Base-by-base conservation (phyloP, 2,329 filamentous ascomycete species). In the Calonectria hongkongensis region DNA sequence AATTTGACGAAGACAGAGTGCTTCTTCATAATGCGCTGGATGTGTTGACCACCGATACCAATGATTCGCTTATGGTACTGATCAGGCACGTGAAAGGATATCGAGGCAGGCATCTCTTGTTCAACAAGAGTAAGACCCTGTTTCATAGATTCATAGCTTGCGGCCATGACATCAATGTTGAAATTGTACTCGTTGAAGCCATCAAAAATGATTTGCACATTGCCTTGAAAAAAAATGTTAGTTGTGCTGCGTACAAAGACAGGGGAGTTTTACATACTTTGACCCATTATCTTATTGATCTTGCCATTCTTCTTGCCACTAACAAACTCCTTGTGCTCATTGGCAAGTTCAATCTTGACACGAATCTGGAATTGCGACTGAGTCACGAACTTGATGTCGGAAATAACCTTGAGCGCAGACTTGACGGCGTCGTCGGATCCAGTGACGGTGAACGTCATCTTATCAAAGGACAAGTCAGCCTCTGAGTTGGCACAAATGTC, bases 211-310 rank as follows among this genome's bases (percentile, higher is more conserved):
- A 99, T 98, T 85, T 99, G 97, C 15, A 99, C 97, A 79, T 97
- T 98, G 89, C 92, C 92, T 92, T 73, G 6, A 69, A 76, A 43
- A 73, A 28, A 47, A 28, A 47, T 62, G 67, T 81, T 71, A 84
- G 79, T 41, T 21, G 36, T 78, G 63, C 4, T 9, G 6, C 28
- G 3, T 13, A 74, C 70, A 33, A 43, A 56, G 39, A 9, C 28
- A 16, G 18, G 3, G 48, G 9, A 45, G 30, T 8, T 62, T 36
- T n/a, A 73, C 79, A 48, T 76, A 79, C 96, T 98, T 85, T 98
- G 96, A 28, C 96, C 97, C 97, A 99, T 99, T 81, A 99, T 99
- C 89, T 99, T 99, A 89, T 99, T 99, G 85, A 99, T 99, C 87
- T 99, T 99, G 85, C 97, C 97, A 80, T 99, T 99, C 89, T 99